Evolutionary conservation across 371 early-diverging fungal genomes (phyloP).

Genomic region (Rhizopus arrhizus): DNA sequence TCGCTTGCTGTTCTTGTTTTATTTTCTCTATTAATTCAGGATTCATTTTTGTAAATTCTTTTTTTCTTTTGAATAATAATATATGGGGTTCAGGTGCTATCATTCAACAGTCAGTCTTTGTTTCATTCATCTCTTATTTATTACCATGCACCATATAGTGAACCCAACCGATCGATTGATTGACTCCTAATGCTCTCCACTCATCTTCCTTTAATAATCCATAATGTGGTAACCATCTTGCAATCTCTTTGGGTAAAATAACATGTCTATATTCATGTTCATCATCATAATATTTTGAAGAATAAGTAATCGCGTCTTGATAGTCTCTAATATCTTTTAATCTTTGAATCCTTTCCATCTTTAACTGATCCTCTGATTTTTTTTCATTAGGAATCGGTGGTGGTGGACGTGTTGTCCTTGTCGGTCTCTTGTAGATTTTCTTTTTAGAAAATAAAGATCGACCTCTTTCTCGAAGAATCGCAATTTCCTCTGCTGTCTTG

Average conservation of each 20-base stretch:
- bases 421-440: neutral
- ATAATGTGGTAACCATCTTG: constrained; percentile 58
- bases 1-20: constrained; percentile 11
- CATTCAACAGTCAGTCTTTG: neutral
- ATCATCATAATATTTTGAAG: constrained; percentile 61
- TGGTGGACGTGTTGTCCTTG: neutral
- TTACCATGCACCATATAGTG: constrained; percentile 84
- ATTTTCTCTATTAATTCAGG: constrained; percentile 6
- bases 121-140: neutral
- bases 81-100: constrained; percentile 86
- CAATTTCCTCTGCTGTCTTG: constrained; percentile 18
- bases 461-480: constrained; percentile 10
- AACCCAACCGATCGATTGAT: constrained; percentile 83
- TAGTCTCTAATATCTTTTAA: constrained; percentile 53
- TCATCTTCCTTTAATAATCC: constrained; percentile 70
- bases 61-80: constrained; percentile 78
- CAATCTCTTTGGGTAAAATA: constrained; percentile 66
- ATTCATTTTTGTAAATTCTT: constrained; percentile 59
- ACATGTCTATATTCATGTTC: constrained; percentile 59
- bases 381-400: neutral
- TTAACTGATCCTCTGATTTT: constrained; percentile 11
- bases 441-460: neutral
- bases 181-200: constrained; percentile 79
- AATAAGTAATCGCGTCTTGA: constrained; percentile 60
- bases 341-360: constrained; percentile 16